Evolutionary conservation across 2,329 filamentous ascomycete species (phyloP), one percentile per base, ranked within the genome.

Genomic region (Pseudocercospora macadamiae): DNA sequence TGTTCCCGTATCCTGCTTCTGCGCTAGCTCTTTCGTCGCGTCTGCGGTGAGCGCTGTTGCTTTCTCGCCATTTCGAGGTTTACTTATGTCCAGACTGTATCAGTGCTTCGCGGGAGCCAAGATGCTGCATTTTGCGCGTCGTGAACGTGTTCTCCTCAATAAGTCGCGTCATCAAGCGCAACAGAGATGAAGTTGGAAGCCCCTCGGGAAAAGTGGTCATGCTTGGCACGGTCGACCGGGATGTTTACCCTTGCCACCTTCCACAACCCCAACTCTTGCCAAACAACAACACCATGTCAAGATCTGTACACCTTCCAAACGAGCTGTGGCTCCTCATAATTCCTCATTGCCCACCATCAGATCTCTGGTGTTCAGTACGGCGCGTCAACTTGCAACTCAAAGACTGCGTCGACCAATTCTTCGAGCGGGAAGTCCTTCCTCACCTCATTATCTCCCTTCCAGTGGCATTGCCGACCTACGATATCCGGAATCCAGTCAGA

Each of bases 331-430:
- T 57, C 16, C 54, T 44, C 2, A 51, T 57, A 36, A 36, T 57
- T 6, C 32, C 6, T 21, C 42, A 42, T 48, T 51, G 45, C 54
- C 32, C 54, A 1, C 44, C 54, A 19, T n/a, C 19, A 32, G 54
- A 57, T 23, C 18, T 39, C 45, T 64, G 59, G 59, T 51, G 44
- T 3, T 48, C 44, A 14, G 51, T 62, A 1, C 55, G 62, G 2
- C 54, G 16, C 4, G 42, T 48, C 4, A 54, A 19, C 42, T 39
- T 18, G 9, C 62, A 62, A 49, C 51, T 60, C 12, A 51, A 59
- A 39, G 45, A 52, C 37, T 58, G 62, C 57, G 56, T 64, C 4
- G 62, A 64, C n/a, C 49, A 62, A 23, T 42, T 57, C 48, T 60
- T 64, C 42, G 47, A 58, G 10, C 49, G 49, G 9, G 47, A 53